phyloP scores from a whole-genome alignment of 2,329 filamentous ascomycete species.

The Colletotrichum cuscutae region DNA sequence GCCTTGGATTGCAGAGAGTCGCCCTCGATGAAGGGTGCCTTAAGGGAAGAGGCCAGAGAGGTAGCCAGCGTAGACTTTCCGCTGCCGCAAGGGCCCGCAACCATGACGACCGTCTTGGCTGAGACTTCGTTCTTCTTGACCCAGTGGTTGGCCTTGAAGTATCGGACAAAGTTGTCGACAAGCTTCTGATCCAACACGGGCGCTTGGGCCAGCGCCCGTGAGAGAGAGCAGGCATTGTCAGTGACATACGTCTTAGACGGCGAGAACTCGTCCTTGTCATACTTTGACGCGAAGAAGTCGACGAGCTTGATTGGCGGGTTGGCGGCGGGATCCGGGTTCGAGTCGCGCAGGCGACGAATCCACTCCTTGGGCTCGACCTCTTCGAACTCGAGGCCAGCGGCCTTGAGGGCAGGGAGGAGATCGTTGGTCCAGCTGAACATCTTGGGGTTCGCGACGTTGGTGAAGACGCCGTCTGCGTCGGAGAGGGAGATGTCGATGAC shows the following conservation, averaged over 20 bases:
- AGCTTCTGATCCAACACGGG: conserved; percentile 44
- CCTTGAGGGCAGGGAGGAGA: conserved; percentile 58
- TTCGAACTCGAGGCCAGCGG: conserved; percentile 56
- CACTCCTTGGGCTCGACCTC: conserved; percentile 55
- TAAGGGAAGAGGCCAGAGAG: conserved; percentile 42
- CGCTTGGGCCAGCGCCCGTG: conserved; percentile 53
- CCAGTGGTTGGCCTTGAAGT: conserved; percentile 51
- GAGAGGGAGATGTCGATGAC: conserved; percentile 51
- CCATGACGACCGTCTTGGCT: conserved; percentile 43
- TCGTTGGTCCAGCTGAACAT: conserved; percentile 61
- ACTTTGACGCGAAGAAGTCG: conserved; percentile 56
- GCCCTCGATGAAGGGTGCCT: conserved; percentile 51
- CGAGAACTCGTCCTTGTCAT: conserved; percentile 55
- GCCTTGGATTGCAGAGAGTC: conserved; percentile 48
- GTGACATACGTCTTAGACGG: conserved; percentile 54
- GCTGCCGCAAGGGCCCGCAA: conserved; percentile 53
- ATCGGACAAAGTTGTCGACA: conserved; percentile 50
- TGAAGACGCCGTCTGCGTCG: conserved; percentile 45
- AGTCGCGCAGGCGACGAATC: conserved; percentile 54
- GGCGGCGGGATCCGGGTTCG: conserved; percentile 53
- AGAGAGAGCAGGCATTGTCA: conserved; percentile 51
- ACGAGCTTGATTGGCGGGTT: conserved; percentile 65
- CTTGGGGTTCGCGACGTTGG: conserved; percentile 60
- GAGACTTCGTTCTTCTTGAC: conserved; percentile 40
- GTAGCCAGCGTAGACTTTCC: conserved; percentile 51